Evolutionary conservation across 176 grass and related monocot species (phyloP).

Genomic region (Avena sativa): DNA sequence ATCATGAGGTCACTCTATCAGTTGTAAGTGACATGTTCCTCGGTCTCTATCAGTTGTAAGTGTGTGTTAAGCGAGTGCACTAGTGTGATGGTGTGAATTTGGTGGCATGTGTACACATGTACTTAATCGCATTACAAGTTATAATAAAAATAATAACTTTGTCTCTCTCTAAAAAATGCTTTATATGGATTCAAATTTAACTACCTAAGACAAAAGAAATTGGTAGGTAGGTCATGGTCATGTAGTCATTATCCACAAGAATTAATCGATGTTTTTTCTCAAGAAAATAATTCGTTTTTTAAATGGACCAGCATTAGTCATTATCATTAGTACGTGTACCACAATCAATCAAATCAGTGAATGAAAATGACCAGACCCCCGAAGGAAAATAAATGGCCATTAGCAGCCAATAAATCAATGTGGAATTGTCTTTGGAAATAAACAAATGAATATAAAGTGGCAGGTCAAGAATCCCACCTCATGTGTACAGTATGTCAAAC

Average conservation of each 20-base stretch:
- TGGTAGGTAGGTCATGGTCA: neutral
- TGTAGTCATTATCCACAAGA: neutral
- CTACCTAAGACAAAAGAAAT: neutral
- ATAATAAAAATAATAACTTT: neutral
- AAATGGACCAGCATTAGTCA: neutral
- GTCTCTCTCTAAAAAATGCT: neutral
- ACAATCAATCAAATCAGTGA: neutral
- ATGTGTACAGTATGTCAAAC: slow-evolving; percentile 26
- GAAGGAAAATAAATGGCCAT: slow-evolving; percentile 15
- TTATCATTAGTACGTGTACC: neutral
- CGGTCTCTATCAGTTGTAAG: neutral
- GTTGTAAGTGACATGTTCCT: neutral
- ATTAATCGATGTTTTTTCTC: too few species aligned
- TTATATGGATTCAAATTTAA: neutral
- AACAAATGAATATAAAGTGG: slow-evolving; percentile 26
- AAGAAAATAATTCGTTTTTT: neutral
- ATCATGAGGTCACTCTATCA: too few species aligned
- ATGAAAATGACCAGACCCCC: slow-evolving; percentile 11
- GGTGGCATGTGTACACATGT: neutral
- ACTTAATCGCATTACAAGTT: neutral
- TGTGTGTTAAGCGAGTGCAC: neutral
- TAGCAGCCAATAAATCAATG: neutral
- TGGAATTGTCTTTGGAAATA: neutral
- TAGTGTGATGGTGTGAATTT: neutral
- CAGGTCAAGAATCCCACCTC: slow-evolving; percentile 33